Evolutionary conservation across 306 rosid species (phyloP), one percentile per base, ranked within the genome.

Genomic region (Sicyos baderoa): DNA sequence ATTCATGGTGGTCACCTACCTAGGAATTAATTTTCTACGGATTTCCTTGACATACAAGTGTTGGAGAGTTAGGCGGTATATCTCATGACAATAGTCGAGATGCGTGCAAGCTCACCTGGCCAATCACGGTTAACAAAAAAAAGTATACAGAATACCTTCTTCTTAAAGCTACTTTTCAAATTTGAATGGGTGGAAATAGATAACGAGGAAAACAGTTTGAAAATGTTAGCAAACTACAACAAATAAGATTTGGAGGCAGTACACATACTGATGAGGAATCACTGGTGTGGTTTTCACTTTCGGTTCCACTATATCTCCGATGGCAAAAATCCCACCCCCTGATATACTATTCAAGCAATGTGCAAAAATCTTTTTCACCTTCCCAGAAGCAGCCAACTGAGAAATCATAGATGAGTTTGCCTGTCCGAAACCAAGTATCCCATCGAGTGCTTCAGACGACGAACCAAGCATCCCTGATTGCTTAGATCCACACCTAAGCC

Each of bases 371-470:
- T 81, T 88, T 80, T 83, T 86, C 80, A 86, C 97, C 82, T 83
- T 90, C 78, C 90, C 89, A 70, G 90, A 32, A 57, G 84, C 74
- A 80, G 95, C 90, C 67, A 94, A 88, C 83, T 94, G 99, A 29
- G 99, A 94, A 61, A 90, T 81, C 77, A 85, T 82, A 4, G 99
- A 94, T 22, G 91, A 75, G 84, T 90, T 88, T 63, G 97, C 76
- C 82, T 94, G 97, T 65, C 99, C 99, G 72, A 94, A 94, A 76
- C 97, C 99, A 42, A 94, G 71, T 74, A 94, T 82, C 59, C 99
- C 97, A 70, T 84, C 91, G 57, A 90, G 90, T 54, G 91, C 89
- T 77, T 74, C 84, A 5, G 76, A 21, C 51, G 86, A 50, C 71
- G 82, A 1, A 73, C 87, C 76, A 25, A 84, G 76, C 59, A 71